Percentiles rank a stretch among this genome's conserved stretches.
Evolutionary conservation across 345 rosid genomes (phyloP).

Genomic region (Cardiospermum halicacabum): DNA sequence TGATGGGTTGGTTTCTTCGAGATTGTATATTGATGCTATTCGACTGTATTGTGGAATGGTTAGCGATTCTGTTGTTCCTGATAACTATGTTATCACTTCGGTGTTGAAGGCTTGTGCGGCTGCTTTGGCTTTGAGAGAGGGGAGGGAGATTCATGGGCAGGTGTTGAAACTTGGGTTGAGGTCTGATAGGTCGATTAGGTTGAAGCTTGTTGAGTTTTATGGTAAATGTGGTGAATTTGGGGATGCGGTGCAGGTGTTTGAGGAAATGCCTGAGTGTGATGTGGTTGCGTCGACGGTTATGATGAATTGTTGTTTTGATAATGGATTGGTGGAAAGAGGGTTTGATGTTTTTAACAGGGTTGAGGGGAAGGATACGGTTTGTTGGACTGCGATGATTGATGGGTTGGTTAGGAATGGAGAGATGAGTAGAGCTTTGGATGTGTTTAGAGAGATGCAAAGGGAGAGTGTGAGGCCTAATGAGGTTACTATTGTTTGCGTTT

Average conservation of each 20-base stretch:
- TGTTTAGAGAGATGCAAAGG: slow-evolving; percentile 58
- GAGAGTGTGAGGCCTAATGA: slow-evolving; percentile 41
- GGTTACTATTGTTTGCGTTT: slow-evolving; percentile 51
- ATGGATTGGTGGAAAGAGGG: slow-evolving; percentile 40
- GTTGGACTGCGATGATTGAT: slow-evolving; percentile 73
- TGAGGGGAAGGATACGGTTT: slow-evolving; percentile 45
- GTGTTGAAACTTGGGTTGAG: slow-evolving; percentile 50
- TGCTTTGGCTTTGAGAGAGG: slow-evolving; percentile 22
- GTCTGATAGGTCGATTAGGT: slow-evolving; percentile 35
- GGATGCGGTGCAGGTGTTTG: slow-evolving; percentile 42
- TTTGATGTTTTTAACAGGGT: slow-evolving; percentile 32
- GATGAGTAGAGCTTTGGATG: slow-evolving; percentile 51
- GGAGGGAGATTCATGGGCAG: slow-evolving; percentile 51
- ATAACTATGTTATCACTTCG: slow-evolving; percentile 42
- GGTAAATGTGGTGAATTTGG: slow-evolving; percentile 38
- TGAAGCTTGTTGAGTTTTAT: slow-evolving; percentile 43
- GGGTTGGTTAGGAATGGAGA: slow-evolving; percentile 55
- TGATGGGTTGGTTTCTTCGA: slow-evolving; percentile 42
- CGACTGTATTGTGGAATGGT: slow-evolving; percentile 39
- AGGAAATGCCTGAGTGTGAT: slow-evolving; percentile 53
- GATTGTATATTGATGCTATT: slow-evolving; percentile 38
- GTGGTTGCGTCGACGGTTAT: slow-evolving; percentile 45
- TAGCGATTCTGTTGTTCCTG: slow-evolving; percentile 32
- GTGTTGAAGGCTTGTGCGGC: slow-evolving; percentile 47
- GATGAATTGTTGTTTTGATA: slow-evolving; percentile 40